Conservation (phyloP, 768 basidiomycete genomes). For the Rhodotorula paludigena region DNA sequence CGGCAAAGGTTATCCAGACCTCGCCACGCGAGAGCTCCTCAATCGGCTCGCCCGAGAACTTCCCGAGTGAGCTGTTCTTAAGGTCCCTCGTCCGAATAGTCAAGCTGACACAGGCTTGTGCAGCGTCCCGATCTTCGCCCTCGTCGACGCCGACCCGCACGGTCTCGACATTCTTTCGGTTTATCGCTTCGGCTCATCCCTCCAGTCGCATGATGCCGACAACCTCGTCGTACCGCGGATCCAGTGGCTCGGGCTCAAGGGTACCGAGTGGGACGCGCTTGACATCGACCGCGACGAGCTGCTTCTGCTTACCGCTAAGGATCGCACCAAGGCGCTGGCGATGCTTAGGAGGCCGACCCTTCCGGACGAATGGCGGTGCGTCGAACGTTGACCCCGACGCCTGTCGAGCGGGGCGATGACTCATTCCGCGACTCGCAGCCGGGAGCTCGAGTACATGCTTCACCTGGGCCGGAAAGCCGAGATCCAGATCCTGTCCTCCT, state of each 20-base stretch:
- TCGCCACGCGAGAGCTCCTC: slow-evolving; percentile 80
- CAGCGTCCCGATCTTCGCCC: slow-evolving; percentile 69
- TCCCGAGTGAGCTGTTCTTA: slow-evolving; percentile 46
- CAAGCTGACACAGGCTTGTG: background rate
- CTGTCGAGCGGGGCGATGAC: too few species aligned
- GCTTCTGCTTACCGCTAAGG: slow-evolving; percentile 64
- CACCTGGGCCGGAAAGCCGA: slow-evolving; percentile 84
- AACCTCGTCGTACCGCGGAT: slow-evolving; percentile 58
- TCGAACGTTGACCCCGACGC: background rate
- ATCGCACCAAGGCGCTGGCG: slow-evolving; percentile 67
- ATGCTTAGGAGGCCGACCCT: slow-evolving; percentile 58
- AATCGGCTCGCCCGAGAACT: slow-evolving; percentile 65
- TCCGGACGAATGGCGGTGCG: slow-evolving; percentile 66
- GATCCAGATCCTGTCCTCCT: slow-evolving; percentile 58
- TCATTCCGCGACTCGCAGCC: too few species aligned
- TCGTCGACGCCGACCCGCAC: slow-evolving; percentile 88
- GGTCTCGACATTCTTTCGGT: slow-evolving; percentile 87
- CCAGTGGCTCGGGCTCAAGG: slow-evolving; percentile 72
- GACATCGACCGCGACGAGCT: slow-evolving; percentile 59
- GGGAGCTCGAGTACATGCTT: slow-evolving; percentile 74
- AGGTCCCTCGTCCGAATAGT: background rate
- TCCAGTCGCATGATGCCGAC: slow-evolving; percentile 64
- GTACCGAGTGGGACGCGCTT: slow-evolving; percentile 51
- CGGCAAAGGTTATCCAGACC: slow-evolving; percentile 94
- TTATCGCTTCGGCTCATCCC: slow-evolving; percentile 72